Percentiles rank a stretch among this genome's conserved stretches.
phyloP scores from a whole-genome alignment of 1,139 yeast genomes.

The Scheffersomyces titani region DNA sequence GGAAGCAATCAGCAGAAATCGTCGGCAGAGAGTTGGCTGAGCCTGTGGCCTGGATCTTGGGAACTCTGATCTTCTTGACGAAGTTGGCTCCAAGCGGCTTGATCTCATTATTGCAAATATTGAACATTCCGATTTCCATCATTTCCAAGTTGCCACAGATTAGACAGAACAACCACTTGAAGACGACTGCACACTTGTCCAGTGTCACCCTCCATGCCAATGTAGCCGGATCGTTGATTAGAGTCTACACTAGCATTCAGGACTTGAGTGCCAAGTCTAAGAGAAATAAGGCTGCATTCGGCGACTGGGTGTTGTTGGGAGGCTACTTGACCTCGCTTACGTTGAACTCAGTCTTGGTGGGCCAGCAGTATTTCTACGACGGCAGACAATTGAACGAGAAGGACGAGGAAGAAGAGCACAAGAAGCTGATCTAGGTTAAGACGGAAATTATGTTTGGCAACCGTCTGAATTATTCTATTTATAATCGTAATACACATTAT shows the following conservation, averaged over 20 bases:
- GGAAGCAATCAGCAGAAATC: constrained; percentile 15
- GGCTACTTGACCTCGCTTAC: constrained; percentile 23
- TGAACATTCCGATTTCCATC: constrained; percentile 56
- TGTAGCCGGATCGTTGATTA: constrained; percentile 53
- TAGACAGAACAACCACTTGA: constrained; percentile 42
- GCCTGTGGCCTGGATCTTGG: constrained; percentile 33
- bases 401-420: constrained; percentile 4
- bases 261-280: constrained; percentile 12
- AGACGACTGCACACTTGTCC: constrained; percentile 57
- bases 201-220: constrained; percentile 57
- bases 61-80: constrained; percentile 28
- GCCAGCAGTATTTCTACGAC: constrained; percentile 17
- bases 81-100: constrained; percentile 34
- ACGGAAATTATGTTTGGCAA: neutral
- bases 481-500: too few species aligned
- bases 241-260: constrained; percentile 58
- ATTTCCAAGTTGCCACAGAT: constrained; percentile 61
- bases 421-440: neutral
- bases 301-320: constrained; percentile 23
- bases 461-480: neutral
- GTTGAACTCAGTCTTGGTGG: constrained; percentile 24
- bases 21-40: constrained; percentile 8
- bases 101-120: constrained; percentile 42
- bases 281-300: constrained; percentile 5
- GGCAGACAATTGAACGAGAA: constrained; percentile 5